A percentile compares a stretch with the other conserved stretches of the same genome.
Conservation (phyloP, 2,329 filamentous ascomycete species). For the Penicillium sp. region DNA sequence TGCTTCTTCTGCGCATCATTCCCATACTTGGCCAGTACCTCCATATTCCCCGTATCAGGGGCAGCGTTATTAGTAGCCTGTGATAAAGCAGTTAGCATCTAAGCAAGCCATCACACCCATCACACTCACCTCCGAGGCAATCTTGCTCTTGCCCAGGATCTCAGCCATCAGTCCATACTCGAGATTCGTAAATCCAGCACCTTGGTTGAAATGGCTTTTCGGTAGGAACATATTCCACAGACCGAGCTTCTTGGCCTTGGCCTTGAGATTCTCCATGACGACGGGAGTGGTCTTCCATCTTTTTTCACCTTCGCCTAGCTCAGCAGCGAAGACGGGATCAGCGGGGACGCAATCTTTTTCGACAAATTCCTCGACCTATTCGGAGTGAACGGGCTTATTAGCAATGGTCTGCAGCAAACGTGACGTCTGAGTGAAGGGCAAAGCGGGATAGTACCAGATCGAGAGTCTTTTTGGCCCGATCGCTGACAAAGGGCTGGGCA, state of each 20-base stretch:
- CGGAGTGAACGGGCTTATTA: neutral
- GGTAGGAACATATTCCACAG: slow-evolving; percentile 99
- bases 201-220: slow-evolving; percentile 90
- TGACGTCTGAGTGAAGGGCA: neutral
- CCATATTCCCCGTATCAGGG: slow-evolving; percentile 93
- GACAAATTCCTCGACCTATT: slow-evolving; percentile 83
- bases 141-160: slow-evolving; percentile 77
- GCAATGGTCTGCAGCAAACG: slow-evolving; percentile 1
- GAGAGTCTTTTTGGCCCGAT: slow-evolving; percentile 73
- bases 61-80: slow-evolving; percentile 80
- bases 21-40: slow-evolving; percentile 86
- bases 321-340: slow-evolving; percentile 72
- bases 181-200: slow-evolving; percentile 87
- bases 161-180: slow-evolving; percentile 99
- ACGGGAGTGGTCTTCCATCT: slow-evolving; percentile 76
- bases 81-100: no score
- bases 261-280: slow-evolving; percentile 84
- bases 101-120: no score
- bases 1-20: slow-evolving; percentile 75
- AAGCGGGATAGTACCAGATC: slow-evolving; percentile 53
- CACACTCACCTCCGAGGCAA: slow-evolving; percentile 63
- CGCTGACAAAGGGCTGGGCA: slow-evolving; percentile 64
- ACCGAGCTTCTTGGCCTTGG: slow-evolving; percentile 71
- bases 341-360: slow-evolving; percentile 90
- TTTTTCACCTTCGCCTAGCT: slow-evolving; percentile 67